Evolutionary conservation across 176 grass and related monocot species (phyloP), one percentile per base, ranked within the genome.

Genomic region (Bonia amplexicaulis): DNA sequence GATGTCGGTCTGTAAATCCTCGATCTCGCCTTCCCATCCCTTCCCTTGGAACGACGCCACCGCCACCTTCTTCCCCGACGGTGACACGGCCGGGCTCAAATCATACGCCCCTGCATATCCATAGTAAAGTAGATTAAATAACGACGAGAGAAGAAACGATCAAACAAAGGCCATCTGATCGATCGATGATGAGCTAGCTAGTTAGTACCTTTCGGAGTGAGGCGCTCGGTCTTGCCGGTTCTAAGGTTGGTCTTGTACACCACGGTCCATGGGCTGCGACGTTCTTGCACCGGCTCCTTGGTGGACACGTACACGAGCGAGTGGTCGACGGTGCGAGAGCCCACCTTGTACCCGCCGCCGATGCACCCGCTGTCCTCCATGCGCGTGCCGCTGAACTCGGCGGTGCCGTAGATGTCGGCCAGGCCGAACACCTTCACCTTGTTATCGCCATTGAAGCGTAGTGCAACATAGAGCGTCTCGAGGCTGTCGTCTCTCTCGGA

Each of bases 331-430:
- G 44, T 74, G 53, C 26, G 26, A 46, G 25, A 31, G 1, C 20
- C 67, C 27, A 81, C 53, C 9, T 39, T 10, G 55, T 76, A 91
- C 31, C 80, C 80, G 2, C 85, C 80, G 0, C 29, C 85, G 44
- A 91, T 69, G 74, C 85, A 84, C 35, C 85, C 85, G 16, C 44
- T 87, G 74, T 91, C 89, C 63, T 84, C 89, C 48, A 91, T n/a
- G 12, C 74, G 67, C 3, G 80, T 45, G 6, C 74, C 80, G 23
- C 52, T 7, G n/a, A 91, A 91, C 33, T 17, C 25, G 11, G 65
- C 16, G 0, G 22, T 2, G 15, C 74, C 85, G 7, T 60, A 91
- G 26, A 80, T 65, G 1, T 88, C 80, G 0, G 89, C 75, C 26
- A 91, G 52, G 61, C 57, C 66, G 17, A 91, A 87, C 5, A 83